Percentiles rank a stretch among this genome's conserved stretches.
phyloP scores from a whole-genome alignment of 371 early-diverging fungal species.

The Mucor ambiguus region DNA sequence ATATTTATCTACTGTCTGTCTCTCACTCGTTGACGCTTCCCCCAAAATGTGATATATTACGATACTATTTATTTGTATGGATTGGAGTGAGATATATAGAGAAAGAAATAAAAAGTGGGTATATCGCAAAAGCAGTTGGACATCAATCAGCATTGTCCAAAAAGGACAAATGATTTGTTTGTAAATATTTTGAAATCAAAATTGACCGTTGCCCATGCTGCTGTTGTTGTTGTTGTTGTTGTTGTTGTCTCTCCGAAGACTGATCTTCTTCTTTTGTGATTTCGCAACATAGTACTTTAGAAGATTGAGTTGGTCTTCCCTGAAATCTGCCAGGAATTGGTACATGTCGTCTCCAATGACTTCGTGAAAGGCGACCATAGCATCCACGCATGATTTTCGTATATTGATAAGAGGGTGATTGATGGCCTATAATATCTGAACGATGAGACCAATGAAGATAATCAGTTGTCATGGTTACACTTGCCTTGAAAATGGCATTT shows the following conservation, averaged over 20 bases:
- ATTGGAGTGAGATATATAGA: neutral
- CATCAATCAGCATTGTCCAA: constrained; percentile 2
- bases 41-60: neutral
- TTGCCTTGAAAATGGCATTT: constrained; percentile 46
- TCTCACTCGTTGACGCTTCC: neutral
- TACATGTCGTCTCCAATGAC: constrained; percentile 46
- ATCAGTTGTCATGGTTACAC: neutral
- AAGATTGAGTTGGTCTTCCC: constrained; percentile 49
- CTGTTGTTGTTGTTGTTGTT: constrained; percentile 4
- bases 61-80: neutral
- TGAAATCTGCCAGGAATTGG: constrained; percentile 38
- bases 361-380: constrained; percentile 53
- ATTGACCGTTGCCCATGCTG: constrained; percentile 20
- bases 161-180: constrained; percentile 25
- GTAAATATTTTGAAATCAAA: constrained; percentile 9
- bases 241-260: constrained; percentile 33
- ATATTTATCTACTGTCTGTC: neutral
- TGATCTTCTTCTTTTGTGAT: constrained; percentile 43
- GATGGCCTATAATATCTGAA: constrained; percentile 31
- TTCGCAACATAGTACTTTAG: constrained; percentile 49
- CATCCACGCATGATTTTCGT: constrained; percentile 52
- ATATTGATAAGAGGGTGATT: constrained; percentile 45
- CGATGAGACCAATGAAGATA: neutral
- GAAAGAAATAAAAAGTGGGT: constrained; percentile 4
- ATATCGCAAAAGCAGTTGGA: neutral